phyloP scores from a whole-genome alignment of 2,329 filamentous ascomycete species.

The Phaeosphaeriaceae sp. region DNA sequence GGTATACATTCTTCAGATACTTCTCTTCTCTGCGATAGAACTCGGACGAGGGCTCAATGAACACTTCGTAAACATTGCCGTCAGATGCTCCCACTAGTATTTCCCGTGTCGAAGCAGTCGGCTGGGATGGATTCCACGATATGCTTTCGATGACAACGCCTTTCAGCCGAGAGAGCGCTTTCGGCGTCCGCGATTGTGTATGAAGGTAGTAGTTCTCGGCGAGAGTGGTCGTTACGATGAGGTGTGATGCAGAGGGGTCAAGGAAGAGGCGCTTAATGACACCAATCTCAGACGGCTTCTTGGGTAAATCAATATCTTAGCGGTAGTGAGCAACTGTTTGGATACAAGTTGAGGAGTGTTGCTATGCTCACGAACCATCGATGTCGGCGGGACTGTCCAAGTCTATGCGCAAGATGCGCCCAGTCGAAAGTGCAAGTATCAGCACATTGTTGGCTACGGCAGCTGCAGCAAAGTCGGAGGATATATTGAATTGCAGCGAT shows the following conservation, averaged over 20 bases:
- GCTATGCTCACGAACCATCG: conserved; percentile 59
- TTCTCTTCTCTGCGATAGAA: conserved; percentile 96
- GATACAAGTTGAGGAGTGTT: neutral
- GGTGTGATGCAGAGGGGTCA: conserved; percentile 92
- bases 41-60: conserved; percentile 91
- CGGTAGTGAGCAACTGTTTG: conserved; percentile 15
- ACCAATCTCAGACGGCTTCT: conserved; percentile 87
- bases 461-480: conserved; percentile 93
- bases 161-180: conserved; percentile 79
- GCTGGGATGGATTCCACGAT: conserved; percentile 92
- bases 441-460: conserved; percentile 98
- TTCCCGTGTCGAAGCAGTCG: conserved; percentile 92
- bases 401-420: conserved; percentile 91
- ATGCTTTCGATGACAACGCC: conserved; percentile 87
- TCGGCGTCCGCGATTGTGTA: conserved; percentile 88
- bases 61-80: conserved; percentile 92
- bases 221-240: conserved; percentile 87
- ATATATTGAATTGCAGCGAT: conserved; percentile 90
- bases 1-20: conserved; percentile 84
- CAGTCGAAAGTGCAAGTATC: conserved; percentile 87
- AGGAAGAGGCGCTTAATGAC: conserved; percentile 96
- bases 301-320: conserved; percentile 93
- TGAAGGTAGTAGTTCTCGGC: conserved; percentile 99
- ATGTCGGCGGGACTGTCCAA: conserved; percentile 93
- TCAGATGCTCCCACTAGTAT: conserved; percentile 92